Conservation (phyloP, 768 basidiomycete species). For the Postia placenta region DNA sequence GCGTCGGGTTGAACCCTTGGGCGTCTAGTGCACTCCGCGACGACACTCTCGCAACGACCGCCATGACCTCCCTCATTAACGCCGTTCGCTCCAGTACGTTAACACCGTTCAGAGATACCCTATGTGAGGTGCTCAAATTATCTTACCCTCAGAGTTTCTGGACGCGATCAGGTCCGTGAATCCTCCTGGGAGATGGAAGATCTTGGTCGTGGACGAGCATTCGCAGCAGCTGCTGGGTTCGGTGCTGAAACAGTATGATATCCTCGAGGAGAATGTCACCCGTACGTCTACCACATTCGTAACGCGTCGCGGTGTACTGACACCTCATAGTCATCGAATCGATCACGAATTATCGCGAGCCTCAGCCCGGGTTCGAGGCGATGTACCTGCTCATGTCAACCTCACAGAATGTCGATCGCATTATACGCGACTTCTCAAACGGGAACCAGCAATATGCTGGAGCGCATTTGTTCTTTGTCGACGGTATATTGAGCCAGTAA, state of each 20-base stretch:
- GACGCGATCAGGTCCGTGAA: constrained; percentile 84
- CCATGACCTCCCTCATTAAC: constrained; percentile 35
- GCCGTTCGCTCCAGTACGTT: constrained; percentile 41
- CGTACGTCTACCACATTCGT: constrained; percentile 45
- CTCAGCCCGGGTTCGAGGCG: constrained; percentile 83
- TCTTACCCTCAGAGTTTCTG: constrained; percentile 78
- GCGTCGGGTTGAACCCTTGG: too few species aligned
- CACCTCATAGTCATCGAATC: constrained; percentile 78
- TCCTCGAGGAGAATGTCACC: constrained; percentile 93
- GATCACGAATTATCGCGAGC: constrained; percentile 75
- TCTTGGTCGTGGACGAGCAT: constrained; percentile 92
- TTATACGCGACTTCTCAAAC: constrained; percentile 77
- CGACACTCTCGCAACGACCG: neutral
- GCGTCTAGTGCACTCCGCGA: too few species aligned
- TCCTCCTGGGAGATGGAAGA: constrained; percentile 91
- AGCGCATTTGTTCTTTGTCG: constrained; percentile 91
- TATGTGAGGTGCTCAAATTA: constrained; percentile 29
- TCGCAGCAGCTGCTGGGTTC: constrained; percentile 78
- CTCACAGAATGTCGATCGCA: constrained; percentile 84
- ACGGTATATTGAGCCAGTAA: constrained; percentile 46
- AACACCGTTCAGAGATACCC: too few species aligned
- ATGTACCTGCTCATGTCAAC: constrained; percentile 95
- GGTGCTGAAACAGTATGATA: constrained; percentile 90
- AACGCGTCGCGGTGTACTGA: neutral
- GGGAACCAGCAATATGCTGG: constrained; percentile 68